A percentile compares a stretch with the other conserved stretches of the same genome.
phyloP scores from a whole-genome alignment of 2,329 filamentous ascomycete species.

The Pestalotiopsis sp. region DNA sequence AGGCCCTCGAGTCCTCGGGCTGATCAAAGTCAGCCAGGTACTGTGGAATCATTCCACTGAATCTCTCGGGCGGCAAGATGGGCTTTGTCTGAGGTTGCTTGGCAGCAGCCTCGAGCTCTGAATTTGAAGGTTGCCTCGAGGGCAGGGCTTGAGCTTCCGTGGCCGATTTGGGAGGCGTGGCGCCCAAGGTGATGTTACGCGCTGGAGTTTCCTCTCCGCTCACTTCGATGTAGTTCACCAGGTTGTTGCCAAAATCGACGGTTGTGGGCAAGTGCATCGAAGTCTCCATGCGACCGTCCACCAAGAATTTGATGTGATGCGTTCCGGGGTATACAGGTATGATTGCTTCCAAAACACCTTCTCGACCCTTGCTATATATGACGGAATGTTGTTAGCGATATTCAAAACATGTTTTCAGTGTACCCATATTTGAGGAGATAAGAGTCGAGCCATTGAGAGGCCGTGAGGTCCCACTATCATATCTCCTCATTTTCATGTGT shows the following conservation, averaged over 20 bases:
- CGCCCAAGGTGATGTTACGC: slow-evolving; percentile 28
- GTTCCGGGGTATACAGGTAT: slow-evolving; percentile 89
- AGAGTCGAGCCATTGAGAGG: neutral
- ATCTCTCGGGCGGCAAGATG: slow-evolving; percentile 59
- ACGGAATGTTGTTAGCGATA: slow-evolving; percentile 15
- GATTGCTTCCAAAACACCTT: slow-evolving; percentile 71
- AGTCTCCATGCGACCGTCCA: slow-evolving; percentile 91
- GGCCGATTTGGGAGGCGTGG: slow-evolving; percentile 26
- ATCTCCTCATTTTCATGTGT: neutral
- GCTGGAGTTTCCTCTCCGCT: slow-evolving; percentile 51
- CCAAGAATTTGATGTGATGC: slow-evolving; percentile 94
- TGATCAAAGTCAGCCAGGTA: slow-evolving; percentile 88
- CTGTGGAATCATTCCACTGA: slow-evolving; percentile 75
- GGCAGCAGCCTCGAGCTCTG: slow-evolving; percentile 42
- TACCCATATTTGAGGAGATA: neutral
- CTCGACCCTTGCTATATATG: slow-evolving; percentile 49
- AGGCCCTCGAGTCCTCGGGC: slow-evolving; percentile 74
- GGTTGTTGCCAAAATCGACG: slow-evolving; percentile 95
- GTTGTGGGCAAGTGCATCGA: slow-evolving; percentile 87
- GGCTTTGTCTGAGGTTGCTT: slow-evolving; percentile 55
- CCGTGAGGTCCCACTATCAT: neutral
- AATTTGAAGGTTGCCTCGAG: slow-evolving; percentile 33
- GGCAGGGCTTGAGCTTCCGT: slow-evolving; percentile 30
- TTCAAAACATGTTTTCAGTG: neutral
- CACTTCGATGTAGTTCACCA: slow-evolving; percentile 98